These are phyloP conservation scores for Alternaria rosae DNA, from an alignment of 2,329 filamentous ascomycete species.

Conservation along the genomic window DNA sequence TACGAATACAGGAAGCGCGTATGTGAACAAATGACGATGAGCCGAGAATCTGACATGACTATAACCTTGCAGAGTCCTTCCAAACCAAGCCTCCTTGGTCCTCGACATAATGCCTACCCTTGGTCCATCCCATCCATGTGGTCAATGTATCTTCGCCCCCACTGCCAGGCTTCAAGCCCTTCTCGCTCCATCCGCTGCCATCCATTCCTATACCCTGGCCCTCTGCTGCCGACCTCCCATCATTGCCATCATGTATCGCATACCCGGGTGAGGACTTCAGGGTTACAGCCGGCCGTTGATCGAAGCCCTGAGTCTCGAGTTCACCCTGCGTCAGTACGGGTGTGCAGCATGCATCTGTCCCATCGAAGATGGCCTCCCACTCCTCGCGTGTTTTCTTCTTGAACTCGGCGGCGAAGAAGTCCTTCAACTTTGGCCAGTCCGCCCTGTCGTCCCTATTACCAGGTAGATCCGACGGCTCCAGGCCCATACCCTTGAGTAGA, in stretches of 20 bases:
- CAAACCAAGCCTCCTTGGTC: slow-evolving; percentile 46
- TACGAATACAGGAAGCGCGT: not conserved
- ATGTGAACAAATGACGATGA: not conserved
- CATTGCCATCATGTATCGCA: slow-evolving; percentile 62
- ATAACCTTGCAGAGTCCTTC: slow-evolving; percentile 53
- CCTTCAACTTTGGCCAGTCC: slow-evolving; percentile 73
- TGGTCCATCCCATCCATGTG: slow-evolving; percentile 80
- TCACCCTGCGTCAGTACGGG: slow-evolving; percentile 81
- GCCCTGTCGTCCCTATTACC: slow-evolving; percentile 64
- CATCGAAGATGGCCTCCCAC: slow-evolving; percentile 88
- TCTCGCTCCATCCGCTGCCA: slow-evolving; percentile 72
- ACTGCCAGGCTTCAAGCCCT: slow-evolving; percentile 68
- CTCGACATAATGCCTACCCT: slow-evolving; percentile 74
- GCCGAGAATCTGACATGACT: not conserved
- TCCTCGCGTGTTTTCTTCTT: slow-evolving; percentile 72
- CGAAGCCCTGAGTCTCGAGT: slow-evolving; percentile 69
- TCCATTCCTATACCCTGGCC: slow-evolving; percentile 72
- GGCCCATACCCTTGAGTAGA: slow-evolving; percentile 71
- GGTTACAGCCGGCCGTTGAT: slow-evolving; percentile 75
- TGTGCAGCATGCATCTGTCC: slow-evolving; percentile 91
- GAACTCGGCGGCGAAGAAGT: slow-evolving; percentile 70
- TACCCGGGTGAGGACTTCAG: slow-evolving; percentile 73
- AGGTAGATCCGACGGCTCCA: slow-evolving; percentile 58
- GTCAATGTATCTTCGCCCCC: slow-evolving; percentile 74
- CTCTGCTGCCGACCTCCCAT: slow-evolving; percentile 50